Evolutionary conservation across 306 rosid genomes (phyloP).

Genomic region (Inga laurina): DNA sequence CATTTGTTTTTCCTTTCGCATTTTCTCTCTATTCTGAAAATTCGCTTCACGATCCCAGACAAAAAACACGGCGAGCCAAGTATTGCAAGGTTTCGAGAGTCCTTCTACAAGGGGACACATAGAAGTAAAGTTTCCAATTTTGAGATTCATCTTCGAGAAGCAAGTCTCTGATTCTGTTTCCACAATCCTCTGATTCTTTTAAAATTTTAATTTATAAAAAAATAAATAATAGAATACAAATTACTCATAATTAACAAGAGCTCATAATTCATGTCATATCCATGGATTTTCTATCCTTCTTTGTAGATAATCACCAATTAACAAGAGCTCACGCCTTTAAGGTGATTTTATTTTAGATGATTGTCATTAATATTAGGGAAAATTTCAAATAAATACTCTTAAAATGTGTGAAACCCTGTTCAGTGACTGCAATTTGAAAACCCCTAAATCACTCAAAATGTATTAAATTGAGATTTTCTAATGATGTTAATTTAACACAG

Average conservation of each 20-base stretch:
- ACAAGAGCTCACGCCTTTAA: too few species aligned
- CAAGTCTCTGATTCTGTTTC: constrained; percentile 47
- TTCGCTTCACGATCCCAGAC: constrained; percentile 50
- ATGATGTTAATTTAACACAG: too few species aligned
- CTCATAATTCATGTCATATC: neutral
- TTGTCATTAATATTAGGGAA: too few species aligned
- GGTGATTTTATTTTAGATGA: too few species aligned
- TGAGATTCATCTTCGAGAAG: constrained; percentile 47
- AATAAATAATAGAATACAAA: neutral
- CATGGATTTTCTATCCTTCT: neutral
- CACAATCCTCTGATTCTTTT: constrained; percentile 50
- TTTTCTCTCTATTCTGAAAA: constrained; percentile 84
- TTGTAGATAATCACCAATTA: neutral
- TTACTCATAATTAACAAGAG: neutral
- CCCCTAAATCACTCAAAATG: too few species aligned
- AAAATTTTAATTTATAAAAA: too few species aligned
- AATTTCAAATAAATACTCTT: too few species aligned
- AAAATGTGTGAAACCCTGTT: too few species aligned
- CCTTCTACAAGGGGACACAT: constrained; percentile 80
- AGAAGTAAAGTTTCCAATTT: constrained; percentile 74
- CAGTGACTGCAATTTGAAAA: too few species aligned
- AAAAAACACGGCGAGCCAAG: constrained; percentile 39
- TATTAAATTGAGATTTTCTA: too few species aligned
- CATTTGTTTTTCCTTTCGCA: constrained; percentile 57
- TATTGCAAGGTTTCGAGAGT: constrained; percentile 57